These are phyloP conservation scores for Diaporthe nobilis DNA, from an alignment of 2,329 filamentous ascomycete species.

Conservation along the genomic window DNA sequence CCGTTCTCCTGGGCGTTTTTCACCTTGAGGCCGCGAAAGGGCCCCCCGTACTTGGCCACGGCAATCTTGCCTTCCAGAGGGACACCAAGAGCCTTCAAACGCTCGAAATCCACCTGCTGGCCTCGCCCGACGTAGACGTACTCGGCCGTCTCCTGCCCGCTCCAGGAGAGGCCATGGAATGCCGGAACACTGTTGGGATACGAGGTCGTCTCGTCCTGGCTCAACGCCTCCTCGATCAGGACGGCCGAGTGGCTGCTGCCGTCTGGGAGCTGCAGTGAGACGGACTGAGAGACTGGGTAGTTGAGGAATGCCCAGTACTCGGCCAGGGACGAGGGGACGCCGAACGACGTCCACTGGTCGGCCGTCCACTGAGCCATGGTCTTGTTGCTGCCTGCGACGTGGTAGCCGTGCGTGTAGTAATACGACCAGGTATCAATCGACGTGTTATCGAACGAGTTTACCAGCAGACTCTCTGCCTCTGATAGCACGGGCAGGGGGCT, in stretches of 20 bases:
- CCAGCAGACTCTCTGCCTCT: conserved; percentile 51
- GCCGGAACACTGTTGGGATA: conserved; percentile 48
- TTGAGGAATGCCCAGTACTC: conserved; percentile 73
- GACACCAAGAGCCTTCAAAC: conserved; percentile 81
- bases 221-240: conserved; percentile 12
- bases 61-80: conserved; percentile 88
- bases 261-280: conserved; percentile 1
- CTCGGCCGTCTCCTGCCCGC: conserved; percentile 88
- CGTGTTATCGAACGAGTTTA: conserved; percentile 56
- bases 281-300: conserved; percentile 70
- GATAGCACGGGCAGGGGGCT: conserved; percentile 48
- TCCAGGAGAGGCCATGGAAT: conserved; percentile 96
- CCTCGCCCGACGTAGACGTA: conserved; percentile 95
- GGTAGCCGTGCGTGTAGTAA: conserved; percentile 57
- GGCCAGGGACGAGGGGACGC: conserved; percentile 52
- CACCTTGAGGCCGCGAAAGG: conserved; percentile 92
- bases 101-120: conserved; percentile 87
- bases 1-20: conserved; percentile 93
- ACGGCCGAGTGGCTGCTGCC: conserved; percentile 13
- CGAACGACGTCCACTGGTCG: conserved; percentile 54
- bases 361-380: conserved; percentile 56
- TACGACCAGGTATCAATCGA: conserved; percentile 55
- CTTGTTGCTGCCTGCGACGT: conserved; percentile 54
- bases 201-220: conserved; percentile 22
- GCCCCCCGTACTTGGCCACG: conserved; percentile 85